These are phyloP conservation scores for Setaria italica DNA, from an alignment of 202 grass and related monocot species.

Conservation along the genomic window DNA sequence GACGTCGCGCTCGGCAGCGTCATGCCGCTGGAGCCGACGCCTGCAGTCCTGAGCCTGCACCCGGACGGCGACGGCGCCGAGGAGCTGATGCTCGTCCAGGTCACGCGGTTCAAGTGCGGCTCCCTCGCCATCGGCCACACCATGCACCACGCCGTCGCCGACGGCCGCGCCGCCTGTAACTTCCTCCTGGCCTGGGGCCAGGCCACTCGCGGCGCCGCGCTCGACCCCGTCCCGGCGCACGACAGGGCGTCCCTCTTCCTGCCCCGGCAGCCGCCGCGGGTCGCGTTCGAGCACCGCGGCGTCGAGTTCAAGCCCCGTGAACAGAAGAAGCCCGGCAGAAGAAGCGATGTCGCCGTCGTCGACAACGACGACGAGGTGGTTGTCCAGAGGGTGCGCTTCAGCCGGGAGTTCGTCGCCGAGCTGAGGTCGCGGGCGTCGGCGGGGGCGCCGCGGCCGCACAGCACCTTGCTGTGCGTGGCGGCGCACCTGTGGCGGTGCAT, in stretches of 20 bases:
- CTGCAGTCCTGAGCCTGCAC: too few species aligned
- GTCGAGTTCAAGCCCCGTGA: slow-evolving; percentile 2
- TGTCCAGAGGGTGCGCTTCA: slow-evolving; percentile 35
- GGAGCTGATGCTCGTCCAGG: slow-evolving; percentile 40
- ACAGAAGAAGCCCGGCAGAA: neutral
- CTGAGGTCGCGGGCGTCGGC: slow-evolving; percentile 19
- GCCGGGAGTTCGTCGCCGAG: slow-evolving; percentile 30
- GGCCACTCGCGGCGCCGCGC: neutral
- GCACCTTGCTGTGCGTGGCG: slow-evolving; percentile 30
- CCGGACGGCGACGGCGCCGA: neutral
- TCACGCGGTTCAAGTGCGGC: slow-evolving; percentile 41
- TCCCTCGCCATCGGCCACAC: slow-evolving; percentile 11
- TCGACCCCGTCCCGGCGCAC: neutral
- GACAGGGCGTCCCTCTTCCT: neutral
- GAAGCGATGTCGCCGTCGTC: too few species aligned
- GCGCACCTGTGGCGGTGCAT: slow-evolving; percentile 49
- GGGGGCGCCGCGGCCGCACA: neutral
- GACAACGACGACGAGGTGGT: neutral
- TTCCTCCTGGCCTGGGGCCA: slow-evolving; percentile 43
- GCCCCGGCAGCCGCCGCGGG: neutral
- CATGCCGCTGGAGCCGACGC: too few species aligned
- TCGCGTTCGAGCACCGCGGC: slow-evolving; percentile 53
- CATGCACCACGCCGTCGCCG: slow-evolving; percentile 18
- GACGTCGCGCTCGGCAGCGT: too few species aligned
- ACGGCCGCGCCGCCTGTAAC: slow-evolving; percentile 11